Evolutionary conservation across 1,284 basidiomycete genomes (phyloP).

Genomic region (Trametes hirsuta): DNA sequence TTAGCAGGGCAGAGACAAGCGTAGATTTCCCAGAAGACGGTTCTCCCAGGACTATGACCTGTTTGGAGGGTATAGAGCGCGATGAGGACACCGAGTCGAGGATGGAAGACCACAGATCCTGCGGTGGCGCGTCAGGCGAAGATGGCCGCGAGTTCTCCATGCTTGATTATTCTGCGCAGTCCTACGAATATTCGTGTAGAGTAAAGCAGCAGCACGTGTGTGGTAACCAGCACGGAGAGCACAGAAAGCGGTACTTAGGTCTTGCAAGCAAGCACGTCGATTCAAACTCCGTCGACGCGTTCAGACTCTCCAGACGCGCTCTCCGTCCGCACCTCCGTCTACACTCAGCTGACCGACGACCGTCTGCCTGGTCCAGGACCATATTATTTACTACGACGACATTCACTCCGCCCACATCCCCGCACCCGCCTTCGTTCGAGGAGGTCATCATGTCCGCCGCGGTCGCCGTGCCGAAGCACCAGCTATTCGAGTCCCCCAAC

Average conservation of each 20-base stretch:
- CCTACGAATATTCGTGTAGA: neutral
- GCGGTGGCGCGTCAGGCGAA: slow-evolving; percentile 69
- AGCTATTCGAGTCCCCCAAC: slow-evolving; percentile 65
- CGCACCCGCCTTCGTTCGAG: slow-evolving; percentile 20
- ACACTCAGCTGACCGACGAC: neutral
- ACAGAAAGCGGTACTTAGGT: neutral
- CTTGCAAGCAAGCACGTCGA: slow-evolving; percentile 1
- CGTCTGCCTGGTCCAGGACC: slow-evolving; percentile 6
- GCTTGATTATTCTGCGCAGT: neutral
- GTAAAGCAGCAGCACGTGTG: too few species aligned
- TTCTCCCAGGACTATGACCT: slow-evolving; percentile 81
- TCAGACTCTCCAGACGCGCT: neutral
- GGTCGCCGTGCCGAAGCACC: slow-evolving; percentile 59
- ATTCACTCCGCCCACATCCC: neutral
- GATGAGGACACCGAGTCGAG: slow-evolving; percentile 86
- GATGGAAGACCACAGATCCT: slow-evolving; percentile 91
- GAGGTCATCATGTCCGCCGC: slow-evolving; percentile 43
- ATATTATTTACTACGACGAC: slow-evolving; percentile 5
- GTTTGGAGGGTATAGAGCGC: slow-evolving; percentile 84
- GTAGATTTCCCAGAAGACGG: slow-evolving; percentile 79
- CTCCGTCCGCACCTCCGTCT: slow-evolving; percentile 8
- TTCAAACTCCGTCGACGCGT: slow-evolving; percentile 28
- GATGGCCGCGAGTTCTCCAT: slow-evolving; percentile 60
- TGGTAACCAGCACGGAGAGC: too few species aligned
- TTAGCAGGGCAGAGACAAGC: slow-evolving; percentile 69